Percentiles rank a stretch among this genome's conserved stretches.
Conservation (phyloP, 805 yeast species). For the Teunomyces atbi region DNA sequence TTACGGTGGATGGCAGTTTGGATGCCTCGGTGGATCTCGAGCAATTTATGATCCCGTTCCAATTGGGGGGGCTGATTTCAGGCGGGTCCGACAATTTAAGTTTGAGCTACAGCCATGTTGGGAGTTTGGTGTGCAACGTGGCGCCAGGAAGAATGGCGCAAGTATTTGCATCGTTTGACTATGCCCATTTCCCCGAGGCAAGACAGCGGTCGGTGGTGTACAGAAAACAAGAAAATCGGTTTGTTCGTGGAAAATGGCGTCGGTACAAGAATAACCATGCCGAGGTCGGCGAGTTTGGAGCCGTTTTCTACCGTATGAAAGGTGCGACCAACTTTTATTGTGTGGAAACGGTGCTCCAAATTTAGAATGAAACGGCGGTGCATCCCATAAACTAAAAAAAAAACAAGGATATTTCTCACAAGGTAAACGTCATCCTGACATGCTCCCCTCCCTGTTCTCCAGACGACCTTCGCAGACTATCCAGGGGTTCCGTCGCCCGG, state of each 20-base stretch:
- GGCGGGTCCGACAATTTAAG: constrained; percentile 11
- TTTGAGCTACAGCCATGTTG: constrained; percentile 10
- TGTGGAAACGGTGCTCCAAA: constrained; percentile 8
- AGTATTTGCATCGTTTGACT: constrained; percentile 15
- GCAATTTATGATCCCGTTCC: background rate
- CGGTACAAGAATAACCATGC: constrained; percentile 1
- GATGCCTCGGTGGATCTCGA: background rate
- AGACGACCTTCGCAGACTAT: too few species aligned
- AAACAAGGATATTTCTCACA: background rate
- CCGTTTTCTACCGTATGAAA: constrained; percentile 14
- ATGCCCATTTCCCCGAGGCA: constrained; percentile 15
- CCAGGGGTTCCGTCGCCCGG: too few species aligned
- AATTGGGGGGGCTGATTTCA: constrained; percentile 5
- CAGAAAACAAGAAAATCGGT: background rate
- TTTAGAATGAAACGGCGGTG: background rate
- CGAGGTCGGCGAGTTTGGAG: constrained; percentile 11
- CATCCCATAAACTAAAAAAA: background rate
- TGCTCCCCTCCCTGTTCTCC: too few species aligned
- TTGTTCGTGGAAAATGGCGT: background rate
- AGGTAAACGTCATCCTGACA: background rate
- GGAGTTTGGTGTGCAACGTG: constrained; percentile 16
- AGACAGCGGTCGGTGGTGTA: constrained; percentile 9
- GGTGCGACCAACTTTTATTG: constrained; percentile 15
- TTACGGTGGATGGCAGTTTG: background rate
- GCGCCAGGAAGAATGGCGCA: constrained; percentile 17